Evolutionary conservation across 257 asterid species (phyloP).

Genomic region (Apocynum venetum): DNA sequence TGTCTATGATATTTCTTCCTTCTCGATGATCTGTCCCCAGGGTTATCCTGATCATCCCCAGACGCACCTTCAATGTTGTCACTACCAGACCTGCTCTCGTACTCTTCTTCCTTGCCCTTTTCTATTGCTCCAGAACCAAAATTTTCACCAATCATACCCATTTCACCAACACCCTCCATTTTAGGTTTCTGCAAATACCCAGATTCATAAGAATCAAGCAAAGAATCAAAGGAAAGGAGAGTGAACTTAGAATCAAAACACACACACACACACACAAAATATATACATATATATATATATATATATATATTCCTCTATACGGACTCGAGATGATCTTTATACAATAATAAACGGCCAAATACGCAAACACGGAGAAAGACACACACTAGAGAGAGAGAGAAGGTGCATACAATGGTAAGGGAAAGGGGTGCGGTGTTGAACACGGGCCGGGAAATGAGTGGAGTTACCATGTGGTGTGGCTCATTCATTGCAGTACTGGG

Average conservation of each 20-base stretch:
- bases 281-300: too few species aligned
- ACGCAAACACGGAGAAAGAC: conserved; percentile 3
- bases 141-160: conserved; percentile 42
- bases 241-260: not conserved
- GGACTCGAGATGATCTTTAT: not conserved
- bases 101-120: conserved; percentile 41
- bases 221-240: conserved; percentile 8
- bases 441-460: conserved; percentile 39
- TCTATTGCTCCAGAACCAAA: conserved; percentile 32
- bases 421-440: conserved; percentile 45
- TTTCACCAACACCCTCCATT: conserved; percentile 66
- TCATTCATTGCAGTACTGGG: conserved; percentile 38
- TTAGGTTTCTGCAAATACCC: conserved; percentile 47
- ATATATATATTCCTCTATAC: too few species aligned
- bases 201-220: conserved; percentile 5
- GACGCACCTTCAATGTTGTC: conserved; percentile 66
- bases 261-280: too few species aligned
- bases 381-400: conserved; percentile 6
- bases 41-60: conserved; percentile 55
- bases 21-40: conserved; percentile 37
- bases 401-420: conserved; percentile 47
- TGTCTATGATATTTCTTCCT: conserved; percentile 67
- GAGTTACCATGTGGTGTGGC: conserved; percentile 33
- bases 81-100: conserved; percentile 63
- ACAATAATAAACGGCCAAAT: not conserved